These are phyloP conservation scores for Henckelia pumila DNA, from an alignment of 257 asterid species.

Conservation along the genomic window DNA sequence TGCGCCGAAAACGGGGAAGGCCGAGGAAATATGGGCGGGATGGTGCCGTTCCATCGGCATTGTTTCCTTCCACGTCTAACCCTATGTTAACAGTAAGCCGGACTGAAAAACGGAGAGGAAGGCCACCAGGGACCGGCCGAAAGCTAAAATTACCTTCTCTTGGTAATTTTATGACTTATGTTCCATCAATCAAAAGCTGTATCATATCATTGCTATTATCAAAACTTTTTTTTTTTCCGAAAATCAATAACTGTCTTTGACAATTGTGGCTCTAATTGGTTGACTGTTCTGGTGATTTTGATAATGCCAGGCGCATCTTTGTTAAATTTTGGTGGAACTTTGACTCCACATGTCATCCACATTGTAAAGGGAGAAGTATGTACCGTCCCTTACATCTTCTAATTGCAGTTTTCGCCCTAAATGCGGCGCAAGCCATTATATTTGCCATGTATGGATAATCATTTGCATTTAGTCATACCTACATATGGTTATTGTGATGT, in stretches of 20 bases:
- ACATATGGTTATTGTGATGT: background rate
- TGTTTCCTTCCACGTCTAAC: constrained; percentile 47
- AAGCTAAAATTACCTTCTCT: constrained; percentile 52
- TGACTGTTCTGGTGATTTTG: constrained; percentile 25
- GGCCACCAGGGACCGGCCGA: constrained; percentile 72
- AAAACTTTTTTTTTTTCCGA: too few species aligned
- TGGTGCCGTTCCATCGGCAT: constrained; percentile 47
- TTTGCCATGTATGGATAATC: background rate
- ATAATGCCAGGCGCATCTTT: constrained; percentile 59
- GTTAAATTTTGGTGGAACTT: constrained; percentile 58
- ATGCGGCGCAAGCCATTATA: background rate
- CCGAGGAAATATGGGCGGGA: constrained; percentile 78
- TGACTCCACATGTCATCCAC: constrained; percentile 69
- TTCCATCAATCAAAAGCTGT: background rate
- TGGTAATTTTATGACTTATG: constrained; percentile 33
- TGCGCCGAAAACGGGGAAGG: constrained; percentile 79
- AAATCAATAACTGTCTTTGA: background rate
- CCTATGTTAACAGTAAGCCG: constrained; percentile 36
- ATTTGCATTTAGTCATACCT: background rate
- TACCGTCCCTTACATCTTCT: constrained; percentile 12
- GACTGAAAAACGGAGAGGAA: constrained; percentile 62
- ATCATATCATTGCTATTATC: too few species aligned
- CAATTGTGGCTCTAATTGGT: constrained; percentile 8
- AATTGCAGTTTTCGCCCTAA: constrained; percentile 11
- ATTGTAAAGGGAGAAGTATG: constrained; percentile 75